Evolutionary conservation across 768 basidiomycete genomes (phyloP).

Genomic region (Lyophyllum decastes): DNA sequence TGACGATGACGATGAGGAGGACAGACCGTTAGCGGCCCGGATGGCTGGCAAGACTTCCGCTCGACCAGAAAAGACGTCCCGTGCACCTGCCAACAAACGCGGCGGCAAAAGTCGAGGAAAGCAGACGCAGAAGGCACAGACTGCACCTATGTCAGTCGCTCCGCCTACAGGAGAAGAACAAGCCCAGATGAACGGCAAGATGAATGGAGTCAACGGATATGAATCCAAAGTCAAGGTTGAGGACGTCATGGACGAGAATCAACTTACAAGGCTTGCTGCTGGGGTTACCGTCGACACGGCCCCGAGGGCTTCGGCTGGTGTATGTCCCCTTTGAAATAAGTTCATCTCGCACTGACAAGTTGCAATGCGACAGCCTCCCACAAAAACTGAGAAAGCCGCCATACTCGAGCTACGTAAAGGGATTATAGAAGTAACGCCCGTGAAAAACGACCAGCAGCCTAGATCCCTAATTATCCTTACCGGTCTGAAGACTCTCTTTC

Average conservation of each 20-base stretch:
- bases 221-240: slow-evolving; percentile 67
- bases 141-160: slow-evolving; percentile 45
- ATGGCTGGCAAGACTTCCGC: slow-evolving; percentile 31
- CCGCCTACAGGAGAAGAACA: slow-evolving; percentile 41
- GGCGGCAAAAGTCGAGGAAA: slow-evolving; percentile 49
- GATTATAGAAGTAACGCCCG: slow-evolving; percentile 80
- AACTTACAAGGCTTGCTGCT: slow-evolving; percentile 74
- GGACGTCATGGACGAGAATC: slow-evolving; percentile 78
- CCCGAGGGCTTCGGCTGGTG: slow-evolving; percentile 42
- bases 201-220: slow-evolving; percentile 47
- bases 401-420: slow-evolving; percentile 78
- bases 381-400: slow-evolving; percentile 75
- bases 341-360: neutral
- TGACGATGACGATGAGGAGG: slow-evolving; percentile 57
- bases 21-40: slow-evolving; percentile 55
- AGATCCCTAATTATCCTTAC: slow-evolving; percentile 85
- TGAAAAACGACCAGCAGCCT: slow-evolving; percentile 79
- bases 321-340: slow-evolving; percentile 30
- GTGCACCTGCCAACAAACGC: slow-evolving; percentile 27
- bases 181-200: slow-evolving; percentile 37
- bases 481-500: slow-evolving; percentile 95
- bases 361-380: slow-evolving; percentile 40
- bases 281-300: slow-evolving; percentile 78
- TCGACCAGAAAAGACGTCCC: slow-evolving; percentile 29
- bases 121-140: slow-evolving; percentile 62